Percentiles rank a stretch among this genome's conserved stretches.
Evolutionary conservation across 331 rosid species (phyloP).

Genomic region (Arachis monticola): DNA sequence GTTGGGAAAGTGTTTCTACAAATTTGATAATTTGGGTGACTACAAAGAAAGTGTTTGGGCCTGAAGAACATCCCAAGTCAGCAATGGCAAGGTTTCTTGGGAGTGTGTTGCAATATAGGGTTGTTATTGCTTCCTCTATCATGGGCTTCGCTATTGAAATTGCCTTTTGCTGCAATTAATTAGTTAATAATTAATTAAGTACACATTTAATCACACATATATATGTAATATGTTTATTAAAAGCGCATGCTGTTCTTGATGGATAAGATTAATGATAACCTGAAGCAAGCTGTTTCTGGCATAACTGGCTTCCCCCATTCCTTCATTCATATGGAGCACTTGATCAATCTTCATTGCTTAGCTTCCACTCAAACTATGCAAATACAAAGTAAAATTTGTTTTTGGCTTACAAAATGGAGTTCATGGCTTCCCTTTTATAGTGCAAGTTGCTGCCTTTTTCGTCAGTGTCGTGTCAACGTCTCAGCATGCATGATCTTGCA

Average conservation of each 20-base stretch:
- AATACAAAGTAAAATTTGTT: neutral
- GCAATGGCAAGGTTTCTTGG: conserved; percentile 50
- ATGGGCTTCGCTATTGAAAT: conserved; percentile 52
- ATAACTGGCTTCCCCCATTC: neutral
- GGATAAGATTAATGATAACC: neutral
- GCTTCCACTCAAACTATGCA: neutral
- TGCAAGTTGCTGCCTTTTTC: no score
- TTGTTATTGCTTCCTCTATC: conserved; percentile 58
- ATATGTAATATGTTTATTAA: no score
- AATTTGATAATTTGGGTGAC: conserved; percentile 50
- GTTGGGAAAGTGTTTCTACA: conserved; percentile 43
- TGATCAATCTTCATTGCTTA: neutral
- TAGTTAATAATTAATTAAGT: no score
- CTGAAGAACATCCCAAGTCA: conserved; percentile 72
- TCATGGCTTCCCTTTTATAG: no score
- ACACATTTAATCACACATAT: no score
- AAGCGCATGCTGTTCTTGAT: neutral
- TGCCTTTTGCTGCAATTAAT: conserved; percentile 50
- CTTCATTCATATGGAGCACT: conserved; percentile 1
- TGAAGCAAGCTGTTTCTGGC: conserved; percentile 1
- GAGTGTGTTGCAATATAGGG: conserved; percentile 14
- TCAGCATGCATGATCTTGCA: no score
- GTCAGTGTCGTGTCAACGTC: no score
- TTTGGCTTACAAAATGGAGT: no score
- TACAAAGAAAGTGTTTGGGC: conserved; percentile 61